Evolutionary conservation across 805 yeast species (phyloP).

Genomic region (Hanseniaspora osmophila): DNA sequence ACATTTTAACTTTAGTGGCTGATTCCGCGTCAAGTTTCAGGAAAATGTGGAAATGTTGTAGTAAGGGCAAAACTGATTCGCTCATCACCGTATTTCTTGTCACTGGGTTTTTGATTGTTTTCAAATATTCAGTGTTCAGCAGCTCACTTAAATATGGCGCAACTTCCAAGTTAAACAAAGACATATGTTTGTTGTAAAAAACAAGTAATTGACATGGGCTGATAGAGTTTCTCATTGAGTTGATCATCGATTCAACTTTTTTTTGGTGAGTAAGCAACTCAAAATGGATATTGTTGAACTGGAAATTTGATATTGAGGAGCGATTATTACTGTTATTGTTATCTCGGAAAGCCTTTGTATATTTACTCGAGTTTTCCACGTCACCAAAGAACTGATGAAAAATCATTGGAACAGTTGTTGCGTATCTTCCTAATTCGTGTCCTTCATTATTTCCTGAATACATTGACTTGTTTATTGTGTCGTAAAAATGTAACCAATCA

Average conservation of each 20-base stretch:
- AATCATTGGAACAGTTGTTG: conserved; percentile 42
- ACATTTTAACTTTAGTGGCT: background rate
- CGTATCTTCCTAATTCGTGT: conserved; percentile 38
- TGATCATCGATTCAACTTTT: conserved; percentile 3
- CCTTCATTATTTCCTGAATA: conserved; percentile 22
- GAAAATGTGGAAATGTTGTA: background rate
- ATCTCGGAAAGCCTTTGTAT: background rate
- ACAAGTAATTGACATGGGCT: conserved; percentile 5
- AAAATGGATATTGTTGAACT: conserved; percentile 3
- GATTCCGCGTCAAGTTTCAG: background rate
- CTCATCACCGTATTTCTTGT: conserved; percentile 2
- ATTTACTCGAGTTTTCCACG: conserved; percentile 23
- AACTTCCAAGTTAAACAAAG: conserved; percentile 17
- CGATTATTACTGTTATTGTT: background rate
- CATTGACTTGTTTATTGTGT: conserved; percentile 32
- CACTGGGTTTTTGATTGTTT: background rate
- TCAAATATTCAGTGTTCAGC: conserved; percentile 5
- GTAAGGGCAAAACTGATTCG: conserved; percentile 1
- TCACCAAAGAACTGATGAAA: conserved; percentile 55
- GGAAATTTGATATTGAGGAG: background rate
- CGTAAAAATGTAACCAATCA: conserved; percentile 70
- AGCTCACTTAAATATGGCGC: conserved; percentile 25
- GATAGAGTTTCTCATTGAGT: conserved; percentile 8
- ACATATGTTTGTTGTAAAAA: conserved; percentile 6
- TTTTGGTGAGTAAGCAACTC: background rate